Percentiles rank a stretch among this genome's conserved stretches.
Evolutionary conservation across 164 flowering plant species (phyloP).

Genomic region (Chimonanthus praecox): DNA sequence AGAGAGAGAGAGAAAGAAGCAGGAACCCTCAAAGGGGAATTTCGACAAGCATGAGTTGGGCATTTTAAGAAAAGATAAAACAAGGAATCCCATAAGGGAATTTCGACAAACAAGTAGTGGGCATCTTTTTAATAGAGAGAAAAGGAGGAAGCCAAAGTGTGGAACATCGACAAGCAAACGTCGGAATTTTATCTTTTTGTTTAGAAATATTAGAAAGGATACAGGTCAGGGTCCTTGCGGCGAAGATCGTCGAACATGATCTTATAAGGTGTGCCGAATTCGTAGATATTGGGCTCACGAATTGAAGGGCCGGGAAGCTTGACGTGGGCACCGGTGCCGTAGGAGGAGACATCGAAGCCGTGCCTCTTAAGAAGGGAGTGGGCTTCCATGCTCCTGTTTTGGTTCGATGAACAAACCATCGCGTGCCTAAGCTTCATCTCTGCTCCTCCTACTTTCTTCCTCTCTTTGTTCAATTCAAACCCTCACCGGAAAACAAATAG

Average conservation of each 20-base stretch:
- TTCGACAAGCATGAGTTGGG: too few species aligned
- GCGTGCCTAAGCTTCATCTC: conserved; percentile 72
- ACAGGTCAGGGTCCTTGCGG: conserved; percentile 93
- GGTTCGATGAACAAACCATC: conserved; percentile 97
- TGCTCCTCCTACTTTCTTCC: neutral
- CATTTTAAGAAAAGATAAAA: too few species aligned
- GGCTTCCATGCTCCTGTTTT: conserved; percentile 98
- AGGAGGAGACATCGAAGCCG: conserved; percentile 81
- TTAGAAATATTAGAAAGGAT: conserved; percentile 25
- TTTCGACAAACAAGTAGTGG: too few species aligned
- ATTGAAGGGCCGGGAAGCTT: conserved; percentile 98
- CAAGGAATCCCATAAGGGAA: too few species aligned
- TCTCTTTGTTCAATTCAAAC: neutral
- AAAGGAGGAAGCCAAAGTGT: too few species aligned
- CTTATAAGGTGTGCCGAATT: conserved; percentile 95
- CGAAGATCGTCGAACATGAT: conserved; percentile 91
- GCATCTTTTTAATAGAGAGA: too few species aligned
- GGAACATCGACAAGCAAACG: too few species aligned
- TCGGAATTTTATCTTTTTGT: too few species aligned
- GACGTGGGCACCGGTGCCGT: conserved; percentile 93
- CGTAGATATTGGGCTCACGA: conserved; percentile 93
- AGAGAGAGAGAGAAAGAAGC: too few species aligned
- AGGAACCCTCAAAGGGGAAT: too few species aligned
- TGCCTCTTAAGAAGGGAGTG: conserved; percentile 71
- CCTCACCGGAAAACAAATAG: neutral